Percentiles rank a stretch among this genome's conserved stretches.
Evolutionary conservation across 495 filamentous ascomycete species (phyloP).

Genomic region (Lophiostoma macrostomum): DNA sequence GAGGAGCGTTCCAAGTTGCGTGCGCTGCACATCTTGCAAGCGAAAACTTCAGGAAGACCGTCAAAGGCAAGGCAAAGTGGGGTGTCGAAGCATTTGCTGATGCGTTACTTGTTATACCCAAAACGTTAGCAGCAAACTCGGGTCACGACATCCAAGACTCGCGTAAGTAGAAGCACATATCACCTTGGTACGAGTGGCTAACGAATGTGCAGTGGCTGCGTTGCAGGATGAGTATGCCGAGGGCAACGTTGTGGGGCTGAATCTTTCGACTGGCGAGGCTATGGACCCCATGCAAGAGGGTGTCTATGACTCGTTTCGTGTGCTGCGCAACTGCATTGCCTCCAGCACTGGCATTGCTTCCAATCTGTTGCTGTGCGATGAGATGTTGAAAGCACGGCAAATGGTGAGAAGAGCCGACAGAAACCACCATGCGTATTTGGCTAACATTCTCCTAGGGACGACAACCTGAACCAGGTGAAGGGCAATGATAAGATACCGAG

Average conservation of each 20-base stretch:
- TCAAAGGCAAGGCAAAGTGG: constrained; percentile 96
- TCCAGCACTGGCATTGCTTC: constrained; percentile 93
- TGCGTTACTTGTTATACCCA: constrained; percentile 89
- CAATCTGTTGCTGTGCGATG: constrained; percentile 93
- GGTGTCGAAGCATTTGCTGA: constrained; percentile 94
- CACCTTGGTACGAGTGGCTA: background rate
- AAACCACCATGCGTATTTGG: background rate
- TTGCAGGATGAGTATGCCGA: constrained; percentile 83
- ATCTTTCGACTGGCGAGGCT: constrained; percentile 78
- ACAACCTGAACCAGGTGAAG: constrained; percentile 26
- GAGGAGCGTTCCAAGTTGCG: constrained; percentile 93
- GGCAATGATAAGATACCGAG: constrained; percentile 12
- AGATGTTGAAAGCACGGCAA: constrained; percentile 94
- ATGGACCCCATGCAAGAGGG: constrained; percentile 95
- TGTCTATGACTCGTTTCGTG: constrained; percentile 94
- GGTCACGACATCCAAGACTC: constrained; percentile 96
- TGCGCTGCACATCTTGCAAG: constrained; percentile 85
- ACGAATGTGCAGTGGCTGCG: constrained; percentile 57
- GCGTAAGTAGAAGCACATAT: constrained; percentile 51
- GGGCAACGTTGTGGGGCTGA: constrained; percentile 81
- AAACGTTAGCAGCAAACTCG: constrained; percentile 93
- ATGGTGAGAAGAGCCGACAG: constrained; percentile 58
- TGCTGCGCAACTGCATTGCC: constrained; percentile 87
- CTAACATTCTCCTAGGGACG: constrained; percentile 24
- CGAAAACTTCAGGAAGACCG: constrained; percentile 74